phyloP scores from a whole-genome alignment of 78 protist species.

The Dictyostelium purpureum region DNA sequence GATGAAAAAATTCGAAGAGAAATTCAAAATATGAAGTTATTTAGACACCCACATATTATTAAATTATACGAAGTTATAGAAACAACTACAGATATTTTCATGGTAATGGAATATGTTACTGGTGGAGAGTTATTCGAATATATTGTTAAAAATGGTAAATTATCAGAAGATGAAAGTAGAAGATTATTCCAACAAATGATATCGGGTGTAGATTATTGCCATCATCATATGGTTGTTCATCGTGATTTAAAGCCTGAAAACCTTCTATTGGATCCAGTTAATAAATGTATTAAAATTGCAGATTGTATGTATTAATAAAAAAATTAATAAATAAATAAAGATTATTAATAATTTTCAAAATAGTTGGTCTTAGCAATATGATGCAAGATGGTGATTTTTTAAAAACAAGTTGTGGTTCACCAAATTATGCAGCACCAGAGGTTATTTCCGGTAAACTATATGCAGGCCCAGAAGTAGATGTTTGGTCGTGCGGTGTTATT shows the following conservation, averaged over 20 bases:
- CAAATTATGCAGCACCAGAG: slow-evolving; percentile 99
- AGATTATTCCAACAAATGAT: slow-evolving; percentile 98
- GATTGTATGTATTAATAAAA: too few relatives aligned
- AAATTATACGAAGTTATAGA: slow-evolving; percentile 97
- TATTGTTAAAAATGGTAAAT: slow-evolving; percentile 96
- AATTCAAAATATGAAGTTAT: slow-evolving; percentile 95
- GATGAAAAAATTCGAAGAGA: slow-evolving; percentile 96
- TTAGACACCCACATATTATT: slow-evolving; percentile 98
- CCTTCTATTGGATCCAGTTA: slow-evolving; percentile 58
- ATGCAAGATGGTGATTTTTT: slow-evolving; percentile 98
- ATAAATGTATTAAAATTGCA: slow-evolving; percentile 92
- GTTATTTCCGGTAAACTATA: slow-evolving; percentile 95
- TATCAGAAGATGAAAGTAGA: slow-evolving; percentile 94
- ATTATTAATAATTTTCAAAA: too few relatives aligned
- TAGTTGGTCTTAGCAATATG: slow-evolving; percentile 98
- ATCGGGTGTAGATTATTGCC: slow-evolving; percentile 98
- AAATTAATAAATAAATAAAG: too few relatives aligned
- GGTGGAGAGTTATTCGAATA: slow-evolving; percentile 99
- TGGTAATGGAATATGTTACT: slow-evolving; percentile 96
- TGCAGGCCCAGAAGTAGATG: slow-evolving; percentile 98
- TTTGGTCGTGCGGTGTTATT: slow-evolving; percentile 91
- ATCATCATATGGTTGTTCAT: slow-evolving; percentile 96
- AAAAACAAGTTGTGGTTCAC: slow-evolving; percentile 98
- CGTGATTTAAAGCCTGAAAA: slow-evolving; percentile 86
- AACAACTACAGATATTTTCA: slow-evolving; percentile 96